phyloP scores from a whole-genome alignment of 2,329 filamentous ascomycete genomes.

The Exophiala dermatitidis region DNA sequence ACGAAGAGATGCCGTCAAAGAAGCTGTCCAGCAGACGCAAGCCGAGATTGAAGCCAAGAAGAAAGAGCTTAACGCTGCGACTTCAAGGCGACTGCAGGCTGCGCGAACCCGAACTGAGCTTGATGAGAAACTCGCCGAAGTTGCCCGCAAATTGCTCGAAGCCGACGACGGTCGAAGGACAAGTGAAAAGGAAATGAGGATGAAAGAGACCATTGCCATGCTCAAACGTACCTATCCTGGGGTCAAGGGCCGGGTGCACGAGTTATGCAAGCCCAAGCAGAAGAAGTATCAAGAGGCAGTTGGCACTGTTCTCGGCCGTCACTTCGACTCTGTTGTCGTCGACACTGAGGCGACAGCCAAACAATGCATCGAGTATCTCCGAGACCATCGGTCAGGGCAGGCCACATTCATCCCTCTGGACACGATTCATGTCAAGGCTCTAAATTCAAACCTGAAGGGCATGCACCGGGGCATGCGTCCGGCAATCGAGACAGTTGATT shows the following conservation, averaged over 20 bases:
- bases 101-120: conserved; percentile 79
- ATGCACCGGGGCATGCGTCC: conserved; percentile 75
- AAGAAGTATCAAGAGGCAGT: conserved; percentile 95
- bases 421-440: conserved; percentile 89
- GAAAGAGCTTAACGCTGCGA: conserved; percentile 77
- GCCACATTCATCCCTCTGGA: conserved; percentile 95
- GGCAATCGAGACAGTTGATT: conserved; percentile 94
- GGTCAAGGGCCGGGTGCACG: conserved; percentile 81
- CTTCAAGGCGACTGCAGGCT: conserved; percentile 73
- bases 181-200: conserved; percentile 69
- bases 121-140: conserved; percentile 82
- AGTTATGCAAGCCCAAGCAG: conserved; percentile 91
- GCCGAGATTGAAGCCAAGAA: conserved; percentile 81
- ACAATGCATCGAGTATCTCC: conserved; percentile 89
- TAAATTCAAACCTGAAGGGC: conserved; percentile 85
- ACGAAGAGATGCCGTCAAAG: conserved; percentile 57
- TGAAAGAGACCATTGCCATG: conserved; percentile 75
- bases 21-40: conserved; percentile 58
- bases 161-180: conserved; percentile 80
- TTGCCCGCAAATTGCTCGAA: conserved; percentile 71
- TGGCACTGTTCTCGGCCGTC: conserved; percentile 80
- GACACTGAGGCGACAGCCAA: conserved; percentile 91
- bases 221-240: conserved; percentile 88
- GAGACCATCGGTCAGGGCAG: conserved; percentile 76
- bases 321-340: conserved; percentile 91